These are phyloP conservation scores for Aspergillus glaucus DNA, from an alignment of 2,329 filamentous ascomycete genomes.

Conservation along the genomic window DNA sequence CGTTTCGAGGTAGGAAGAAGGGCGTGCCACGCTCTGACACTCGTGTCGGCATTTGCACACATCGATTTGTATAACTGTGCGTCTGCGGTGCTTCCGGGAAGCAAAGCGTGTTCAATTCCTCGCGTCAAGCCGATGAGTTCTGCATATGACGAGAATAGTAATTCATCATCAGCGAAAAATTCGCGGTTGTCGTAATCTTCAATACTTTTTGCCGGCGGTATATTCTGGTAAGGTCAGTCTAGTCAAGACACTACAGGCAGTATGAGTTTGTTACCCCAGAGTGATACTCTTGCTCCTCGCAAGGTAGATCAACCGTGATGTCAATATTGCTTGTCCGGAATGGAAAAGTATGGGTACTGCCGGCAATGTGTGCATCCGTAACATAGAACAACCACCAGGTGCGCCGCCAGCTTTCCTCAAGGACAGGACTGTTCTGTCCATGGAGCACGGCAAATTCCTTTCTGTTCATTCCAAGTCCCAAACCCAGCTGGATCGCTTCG, in stretches of 20 bases:
- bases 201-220: slow-evolving; percentile 19
- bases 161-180: slow-evolving; percentile 16
- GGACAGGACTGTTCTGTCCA: slow-evolving; percentile 3
- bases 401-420: slow-evolving; percentile 41
- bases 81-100: slow-evolving; percentile 7
- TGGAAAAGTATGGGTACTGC: slow-evolving; percentile 34
- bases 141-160: slow-evolving; percentile 24
- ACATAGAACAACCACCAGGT: slow-evolving; percentile 47
- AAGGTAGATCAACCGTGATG: slow-evolving; percentile 20
- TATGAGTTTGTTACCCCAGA: slow-evolving; percentile 9
- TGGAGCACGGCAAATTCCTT: neutral
- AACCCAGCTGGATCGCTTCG: slow-evolving; percentile 5
- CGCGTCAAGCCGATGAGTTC: slow-evolving; percentile 21
- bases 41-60: slow-evolving; percentile 24
- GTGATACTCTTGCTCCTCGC: slow-evolving; percentile 21
- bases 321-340: slow-evolving; percentile 16
- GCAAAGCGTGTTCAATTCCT: slow-evolving; percentile 17
- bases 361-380: slow-evolving; percentile 74
- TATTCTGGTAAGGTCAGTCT: slow-evolving; percentile 11
- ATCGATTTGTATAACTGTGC: slow-evolving; percentile 11
- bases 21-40: slow-evolving; percentile 33
- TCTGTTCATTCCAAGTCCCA: slow-evolving; percentile 9
- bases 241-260: neutral
- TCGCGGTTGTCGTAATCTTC: slow-evolving; percentile 26
- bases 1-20: slow-evolving; percentile 29